Evolutionary conservation across 768 basidiomycete species (phyloP), one percentile per base, ranked within the genome.

Genomic region (Russula lepida): DNA sequence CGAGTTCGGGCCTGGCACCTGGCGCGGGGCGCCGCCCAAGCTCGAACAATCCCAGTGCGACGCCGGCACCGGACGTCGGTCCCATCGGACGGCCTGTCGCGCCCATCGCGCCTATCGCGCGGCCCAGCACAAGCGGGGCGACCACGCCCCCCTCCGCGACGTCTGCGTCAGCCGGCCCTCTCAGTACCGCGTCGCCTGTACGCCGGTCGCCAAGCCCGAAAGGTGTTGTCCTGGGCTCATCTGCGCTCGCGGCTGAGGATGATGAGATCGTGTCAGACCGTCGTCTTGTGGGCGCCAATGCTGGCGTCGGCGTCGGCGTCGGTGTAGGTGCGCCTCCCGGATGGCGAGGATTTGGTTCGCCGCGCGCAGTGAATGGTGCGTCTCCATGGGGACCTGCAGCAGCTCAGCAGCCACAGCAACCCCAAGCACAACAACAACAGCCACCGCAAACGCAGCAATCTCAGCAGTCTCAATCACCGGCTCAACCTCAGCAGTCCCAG

Each of bases 161-260:
- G 17, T 57, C 60, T 28, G 27, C 15, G 3, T 57, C 60, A 28
- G 21, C 44, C 7, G 27, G n/a, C 33, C 47, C 60, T 4, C 27
- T 62, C 21, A 47, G 33, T 13, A 62, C 84, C 12, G 84, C 82
- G 3, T 88, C 86, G 1, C 79, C 81, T 12, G 73, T 72, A 19
- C 74, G 77, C 48, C 76, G 79, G 11, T 79, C 80, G 37, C 78
- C 80, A 4, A 80, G 79, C 62, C 80, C 80, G 9, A 90, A 89
- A 69, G 83, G 84, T 43, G 9, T 60, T 19, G 74, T 84, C 37
- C 76, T 90, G 7, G 89, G 89, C 13, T 90, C 89, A 15, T 86
- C 86, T 5, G 89, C 89, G 21, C 78, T 91, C 21, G 82, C 84
- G 3, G 82, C 88, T 15, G 88, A 89, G 62, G 89, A 89, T 62